Conservation (phyloP, 2,329 filamentous ascomycete genomes). For the Gliomastix tumulicola region DNA sequence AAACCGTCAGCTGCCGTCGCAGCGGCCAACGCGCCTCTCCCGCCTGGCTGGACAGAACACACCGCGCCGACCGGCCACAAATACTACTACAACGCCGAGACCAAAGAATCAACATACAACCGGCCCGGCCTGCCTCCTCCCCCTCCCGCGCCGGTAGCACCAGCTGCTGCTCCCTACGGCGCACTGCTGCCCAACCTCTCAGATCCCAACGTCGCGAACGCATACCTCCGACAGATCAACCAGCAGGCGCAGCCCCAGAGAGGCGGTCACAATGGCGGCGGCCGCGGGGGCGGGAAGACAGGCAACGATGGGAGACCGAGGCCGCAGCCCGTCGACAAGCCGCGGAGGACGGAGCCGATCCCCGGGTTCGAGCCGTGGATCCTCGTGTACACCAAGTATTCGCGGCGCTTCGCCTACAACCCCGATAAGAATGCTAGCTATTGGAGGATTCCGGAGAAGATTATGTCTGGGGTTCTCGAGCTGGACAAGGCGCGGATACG, state of each 20-base stretch:
- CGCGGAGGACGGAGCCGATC: conserved; percentile 71
- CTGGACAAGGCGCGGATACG: conserved; percentile 67
- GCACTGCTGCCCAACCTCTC: conserved; percentile 30
- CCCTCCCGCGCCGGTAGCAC: too few relatives aligned
- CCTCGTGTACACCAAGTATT: conserved; percentile 86
- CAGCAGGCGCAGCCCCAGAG: conserved; percentile 28
- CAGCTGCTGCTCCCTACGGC: conserved; percentile 17
- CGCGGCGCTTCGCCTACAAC: conserved; percentile 86
- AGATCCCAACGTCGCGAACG: conserved; percentile 50
- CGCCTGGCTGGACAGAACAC: conserved; percentile 86
- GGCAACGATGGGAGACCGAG: conserved; percentile 53
- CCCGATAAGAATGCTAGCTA: conserved; percentile 79
- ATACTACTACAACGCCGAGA: conserved; percentile 81
- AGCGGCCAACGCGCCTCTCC: conserved; percentile 48
- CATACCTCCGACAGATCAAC: conserved; percentile 51
- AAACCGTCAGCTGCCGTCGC: conserved; percentile 43
- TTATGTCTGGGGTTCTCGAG: conserved; percentile 70
- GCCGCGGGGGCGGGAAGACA: conserved; percentile 38
- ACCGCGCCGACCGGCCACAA: conserved; percentile 79
- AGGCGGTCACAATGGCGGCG: conserved; percentile 22
- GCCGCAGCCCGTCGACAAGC: conserved; percentile 70
- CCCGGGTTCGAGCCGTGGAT: conserved; percentile 83
- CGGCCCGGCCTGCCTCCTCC: conserved; percentile 45
- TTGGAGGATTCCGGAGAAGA: conserved; percentile 87
- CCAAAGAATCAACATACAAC: conserved; percentile 81